A percentile compares a stretch with the other conserved stretches of the same genome.
phyloP scores from a whole-genome alignment of 176 grass and related monocot genomes.

The Aegilops speltoides region DNA sequence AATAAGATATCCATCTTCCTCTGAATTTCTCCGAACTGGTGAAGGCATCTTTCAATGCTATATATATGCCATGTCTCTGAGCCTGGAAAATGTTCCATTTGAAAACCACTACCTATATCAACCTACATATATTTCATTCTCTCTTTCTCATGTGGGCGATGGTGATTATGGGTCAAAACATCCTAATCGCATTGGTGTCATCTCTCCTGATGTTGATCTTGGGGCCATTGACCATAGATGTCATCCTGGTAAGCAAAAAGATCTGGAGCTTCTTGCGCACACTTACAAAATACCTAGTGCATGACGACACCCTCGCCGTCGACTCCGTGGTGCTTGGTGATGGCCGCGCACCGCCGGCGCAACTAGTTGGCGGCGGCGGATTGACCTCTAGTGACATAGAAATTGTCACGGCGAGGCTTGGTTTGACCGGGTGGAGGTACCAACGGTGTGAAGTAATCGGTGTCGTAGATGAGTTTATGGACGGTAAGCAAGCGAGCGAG shows the following conservation, averaged over 20 bases:
- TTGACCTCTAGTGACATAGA: background rate
- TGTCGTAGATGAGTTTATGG: background rate
- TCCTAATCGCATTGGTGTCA: background rate
- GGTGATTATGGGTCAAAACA: background rate
- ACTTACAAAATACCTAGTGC: background rate
- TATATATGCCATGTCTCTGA: background rate
- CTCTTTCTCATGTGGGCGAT: background rate
- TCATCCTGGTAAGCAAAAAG: background rate
- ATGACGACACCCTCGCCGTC: background rate
- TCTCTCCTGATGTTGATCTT: slow-evolving; percentile 16
- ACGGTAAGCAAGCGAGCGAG: background rate
- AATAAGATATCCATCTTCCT: background rate
- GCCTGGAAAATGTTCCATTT: background rate
- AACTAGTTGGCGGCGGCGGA: background rate
- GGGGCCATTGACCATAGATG: background rate
- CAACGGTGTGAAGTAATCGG: background rate
- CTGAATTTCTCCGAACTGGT: slow-evolving; percentile 1
- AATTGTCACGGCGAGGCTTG: background rate
- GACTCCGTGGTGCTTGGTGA: background rate
- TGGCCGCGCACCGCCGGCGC: too few relatives aligned
- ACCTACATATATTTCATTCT: background rate
- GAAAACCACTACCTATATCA: background rate
- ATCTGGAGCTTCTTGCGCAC: background rate
- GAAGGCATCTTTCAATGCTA: background rate
- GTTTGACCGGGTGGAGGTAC: background rate